Conservation (phyloP, 73 alveolate species). For the Paramecium sonneborni region DNA sequence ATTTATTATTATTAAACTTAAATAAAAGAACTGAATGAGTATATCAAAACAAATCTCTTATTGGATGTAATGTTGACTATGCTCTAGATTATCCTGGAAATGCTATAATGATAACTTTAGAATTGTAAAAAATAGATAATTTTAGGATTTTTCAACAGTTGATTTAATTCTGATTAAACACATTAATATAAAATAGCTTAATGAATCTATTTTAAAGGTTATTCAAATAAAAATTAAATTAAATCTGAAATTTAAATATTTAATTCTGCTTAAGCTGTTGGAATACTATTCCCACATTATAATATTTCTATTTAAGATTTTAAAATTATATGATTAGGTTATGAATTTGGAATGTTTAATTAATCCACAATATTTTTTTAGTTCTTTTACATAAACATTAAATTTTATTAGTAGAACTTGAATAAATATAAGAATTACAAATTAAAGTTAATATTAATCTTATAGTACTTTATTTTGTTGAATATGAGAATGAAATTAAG, state of each 20-base stretch:
- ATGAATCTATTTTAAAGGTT: conserved; percentile 79
- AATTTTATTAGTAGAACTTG: conserved; percentile 51
- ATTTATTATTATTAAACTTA: conserved; percentile 16
- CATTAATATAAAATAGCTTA: not conserved
- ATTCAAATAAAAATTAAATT: conserved; percentile 84
- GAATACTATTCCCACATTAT: conserved; percentile 95
- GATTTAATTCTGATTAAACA: conserved; percentile 22
- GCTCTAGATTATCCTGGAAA: not conserved
- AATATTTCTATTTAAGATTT: conserved; percentile 90
- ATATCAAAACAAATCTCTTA: not conserved
- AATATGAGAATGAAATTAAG: too few species aligned
- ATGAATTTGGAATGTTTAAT: conserved; percentile 91
- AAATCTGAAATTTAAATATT: conserved; percentile 87
- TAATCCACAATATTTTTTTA: conserved; percentile 83
- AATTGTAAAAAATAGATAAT: conserved; percentile 25
- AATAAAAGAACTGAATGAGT: conserved; percentile 17
- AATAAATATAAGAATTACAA: too few species aligned
- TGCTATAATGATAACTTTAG: not conserved
- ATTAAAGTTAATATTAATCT: too few species aligned
- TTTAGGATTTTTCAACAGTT: not conserved
- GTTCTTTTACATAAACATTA: conserved; percentile 89
- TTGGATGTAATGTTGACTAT: not conserved
- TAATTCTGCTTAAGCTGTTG: conserved; percentile 83
- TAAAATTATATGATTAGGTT: conserved; percentile 87
- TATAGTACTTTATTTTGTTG: too few species aligned